Evolutionary conservation across 148 eudicot genomes (phyloP), one percentile per base, ranked within the genome.

Genomic region (Cornus suecica): DNA sequence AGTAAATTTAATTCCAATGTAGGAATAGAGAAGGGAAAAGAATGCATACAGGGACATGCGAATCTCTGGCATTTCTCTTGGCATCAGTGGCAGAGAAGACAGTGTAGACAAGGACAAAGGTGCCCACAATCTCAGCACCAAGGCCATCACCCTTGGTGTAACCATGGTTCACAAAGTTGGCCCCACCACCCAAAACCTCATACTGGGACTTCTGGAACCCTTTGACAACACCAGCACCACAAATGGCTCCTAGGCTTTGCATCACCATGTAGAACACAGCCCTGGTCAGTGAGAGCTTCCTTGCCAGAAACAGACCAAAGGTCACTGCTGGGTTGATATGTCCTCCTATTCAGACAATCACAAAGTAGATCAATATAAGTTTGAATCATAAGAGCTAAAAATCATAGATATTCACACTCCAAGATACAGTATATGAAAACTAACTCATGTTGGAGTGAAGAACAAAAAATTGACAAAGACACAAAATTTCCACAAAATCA

Each of bases 41-140:
- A 34, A 61, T 5, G 71, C 97, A 67, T 90, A 92, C 97, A 77
- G 97, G 97, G 74, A 92, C 92, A 84, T 89, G 94, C 2, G 97
- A 92, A 85, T 92, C 94, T 82, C 94, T 80, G 68, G 97, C 93
- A 69, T 77, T 90, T 81, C 94, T 87, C 86, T 92, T 92, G 79
- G 94, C 94, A 86, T 92, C 97, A 74, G 94, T 90, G 75, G 97
- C 97, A 60, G 97, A 92, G 84, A 92, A 92, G 77, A 92, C 97
- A 45, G 97, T 92, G 88, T 92, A 92, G 68, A 92, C 94, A 79
- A 92, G 97, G 48, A 92, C 90, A 77, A 92, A 92, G 69, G 97
- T 90, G 67, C 97, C 97, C 15, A 92, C 65, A 77, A 92, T 92
- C 84, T 92, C 97, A 85, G 97, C 93, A 79, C 97, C 97, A 79